Conservation (phyloP, 176 grass and related monocot genomes). For the Oryza glaberrima region DNA sequence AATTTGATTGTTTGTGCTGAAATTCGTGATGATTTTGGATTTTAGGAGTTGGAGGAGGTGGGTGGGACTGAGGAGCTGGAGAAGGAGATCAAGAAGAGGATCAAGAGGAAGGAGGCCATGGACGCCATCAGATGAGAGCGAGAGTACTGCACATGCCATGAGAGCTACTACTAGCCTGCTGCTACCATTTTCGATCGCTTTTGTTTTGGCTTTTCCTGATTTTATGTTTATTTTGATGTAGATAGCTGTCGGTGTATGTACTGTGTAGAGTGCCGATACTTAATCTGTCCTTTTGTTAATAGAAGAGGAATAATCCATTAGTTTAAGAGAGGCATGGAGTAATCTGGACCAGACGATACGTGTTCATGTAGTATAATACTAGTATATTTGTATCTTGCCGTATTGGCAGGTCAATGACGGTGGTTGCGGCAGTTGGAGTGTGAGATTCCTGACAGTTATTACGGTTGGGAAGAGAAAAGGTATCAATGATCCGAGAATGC, state of each 20-base stretch:
- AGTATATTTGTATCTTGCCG: neutral
- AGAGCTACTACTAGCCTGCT: neutral
- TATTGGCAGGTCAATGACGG: neutral
- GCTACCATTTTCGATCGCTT: neutral
- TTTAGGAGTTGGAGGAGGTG: conserved; percentile 79
- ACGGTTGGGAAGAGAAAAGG: neutral
- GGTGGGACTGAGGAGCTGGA: conserved; percentile 77
- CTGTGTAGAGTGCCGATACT: neutral
- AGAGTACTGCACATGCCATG: neutral
- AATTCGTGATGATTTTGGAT: neutral
- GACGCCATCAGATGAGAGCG: neutral
- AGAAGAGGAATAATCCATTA: neutral
- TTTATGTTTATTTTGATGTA: neutral
- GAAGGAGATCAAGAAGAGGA: conserved; percentile 76
- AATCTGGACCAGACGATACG: neutral
- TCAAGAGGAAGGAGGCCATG: conserved; percentile 45
- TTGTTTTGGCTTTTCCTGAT: neutral
- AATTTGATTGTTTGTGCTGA: neutral
- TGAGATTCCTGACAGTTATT: conserved; percentile 14
- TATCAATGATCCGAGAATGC: neutral
- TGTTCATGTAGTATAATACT: neutral
- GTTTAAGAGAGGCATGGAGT: neutral
- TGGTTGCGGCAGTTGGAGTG: neutral
- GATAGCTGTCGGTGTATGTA: neutral
- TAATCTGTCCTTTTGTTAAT: neutral